Evolutionary conservation across 2,329 filamentous ascomycete species (phyloP), one percentile per base, ranked within the genome.

Genomic region (Cercospora janseana): DNA sequence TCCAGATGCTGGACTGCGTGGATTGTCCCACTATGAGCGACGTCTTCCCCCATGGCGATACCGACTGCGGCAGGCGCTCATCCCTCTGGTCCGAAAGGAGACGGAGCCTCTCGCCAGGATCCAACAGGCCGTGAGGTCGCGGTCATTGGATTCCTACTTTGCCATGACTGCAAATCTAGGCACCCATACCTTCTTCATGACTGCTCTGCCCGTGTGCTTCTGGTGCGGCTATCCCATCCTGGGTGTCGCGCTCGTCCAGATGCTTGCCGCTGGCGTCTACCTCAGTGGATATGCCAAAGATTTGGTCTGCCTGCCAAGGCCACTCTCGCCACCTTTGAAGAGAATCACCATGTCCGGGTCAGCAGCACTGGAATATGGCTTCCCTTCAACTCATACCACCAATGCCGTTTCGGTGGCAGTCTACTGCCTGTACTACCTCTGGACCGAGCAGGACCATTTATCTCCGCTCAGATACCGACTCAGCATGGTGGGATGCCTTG

Each of bases 151-250:
- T 71, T 88, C 88, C 56, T 98, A 96, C 75, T 98, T 98, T 71
- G 92, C 93, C 43, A 88, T 94, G 59, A 95, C 91, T 0, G 93
- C 93, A 57, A 98, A 97, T 70, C 80, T 97, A 48, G 89, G 93
- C 59, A 98, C 93, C 0, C 93, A 98, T 72, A 98, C 93, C 0
- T 97, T 96, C 75, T 98, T 96, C 77, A 97, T 97, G 91, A 80
- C 95, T 60, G 86, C 89, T 51, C 75, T 98, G 64, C 93, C 93
- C 4, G 88, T 97, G 58, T 80, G 95, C 61, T 97, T 97, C 75
- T 98, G 93, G 93, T 95, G 89, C 64, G 92, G 92, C 46, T 87
- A 91, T 71, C 84, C 86, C 34, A 83, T 80, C 56, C 80, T 95
- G 59, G 93, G 89, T 48, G 86, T 93, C 75, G 91, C 86, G 37